phyloP scores from a whole-genome alignment of 768 basidiomycete species.

The Mycena pura region DNA sequence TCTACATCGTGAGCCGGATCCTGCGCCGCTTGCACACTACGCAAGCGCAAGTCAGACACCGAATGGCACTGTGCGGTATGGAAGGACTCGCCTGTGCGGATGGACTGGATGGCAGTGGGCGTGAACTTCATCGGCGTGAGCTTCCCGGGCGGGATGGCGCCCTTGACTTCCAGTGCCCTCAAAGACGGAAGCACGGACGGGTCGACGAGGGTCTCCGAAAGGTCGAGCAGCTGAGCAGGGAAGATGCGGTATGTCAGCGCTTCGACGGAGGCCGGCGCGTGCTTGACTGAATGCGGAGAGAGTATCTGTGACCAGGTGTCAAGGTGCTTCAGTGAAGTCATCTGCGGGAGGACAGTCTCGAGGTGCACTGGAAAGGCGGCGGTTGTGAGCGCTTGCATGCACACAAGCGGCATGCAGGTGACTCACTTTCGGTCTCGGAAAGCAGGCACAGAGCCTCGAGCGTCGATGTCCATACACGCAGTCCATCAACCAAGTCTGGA shows the following conservation, averaged over 20 bases:
- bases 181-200: background rate
- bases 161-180: slow-evolving; percentile 12
- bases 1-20: slow-evolving; percentile 18
- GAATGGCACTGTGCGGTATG: background rate
- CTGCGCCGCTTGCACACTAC: slow-evolving; percentile 16
- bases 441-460: slow-evolving; percentile 15
- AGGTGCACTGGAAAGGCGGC: background rate
- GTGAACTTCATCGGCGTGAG: slow-evolving; percentile 1
- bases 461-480: slow-evolving; percentile 8
- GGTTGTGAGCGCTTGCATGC: background rate
- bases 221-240: slow-evolving; percentile 8
- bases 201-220: background rate
- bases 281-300: background rate
- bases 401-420: no score
- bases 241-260: slow-evolving; percentile 15
- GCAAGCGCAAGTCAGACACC: background rate
- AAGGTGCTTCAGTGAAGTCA: slow-evolving; percentile 6
- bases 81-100: background rate
- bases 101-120: background rate
- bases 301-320: slow-evolving; percentile 7
- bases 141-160: background rate
- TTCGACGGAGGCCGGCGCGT: background rate
- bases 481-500: background rate
- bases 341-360: background rate
- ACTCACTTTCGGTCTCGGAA: background rate